These are phyloP conservation scores for Dactylonectria macrodidyma DNA, from an alignment of 2,329 filamentous ascomycete genomes.

Conservation along the genomic window DNA sequence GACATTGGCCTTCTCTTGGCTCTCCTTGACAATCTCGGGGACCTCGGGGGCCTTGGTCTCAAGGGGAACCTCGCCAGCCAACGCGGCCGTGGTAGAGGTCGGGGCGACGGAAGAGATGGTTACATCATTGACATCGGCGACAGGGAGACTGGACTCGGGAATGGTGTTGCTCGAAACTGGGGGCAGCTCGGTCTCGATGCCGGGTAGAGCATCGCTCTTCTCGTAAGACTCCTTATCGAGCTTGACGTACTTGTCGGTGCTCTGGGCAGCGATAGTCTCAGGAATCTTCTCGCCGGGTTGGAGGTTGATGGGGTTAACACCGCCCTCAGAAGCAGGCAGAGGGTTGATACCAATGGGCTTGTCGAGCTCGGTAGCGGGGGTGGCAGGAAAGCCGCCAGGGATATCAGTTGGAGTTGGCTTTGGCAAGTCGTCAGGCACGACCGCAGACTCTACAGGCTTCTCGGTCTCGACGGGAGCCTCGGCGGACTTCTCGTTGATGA, in stretches of 20 bases:
- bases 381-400: conserved; percentile 73
- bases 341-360: conserved; percentile 73
- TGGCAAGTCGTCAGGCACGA: conserved; percentile 26
- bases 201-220: conserved; percentile 77
- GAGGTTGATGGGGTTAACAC: conserved; percentile 85
- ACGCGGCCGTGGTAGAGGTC: conserved; percentile 75
- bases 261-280: conserved; percentile 76
- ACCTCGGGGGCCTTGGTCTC: conserved; percentile 62
- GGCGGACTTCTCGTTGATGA: conserved; percentile 26
- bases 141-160: conserved; percentile 86
- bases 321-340: conserved; percentile 73
- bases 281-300: conserved; percentile 87
- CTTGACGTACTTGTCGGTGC: conserved; percentile 79
- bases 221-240: conserved; percentile 91
- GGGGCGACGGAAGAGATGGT: conserved; percentile 68
- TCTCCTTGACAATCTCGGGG: conserved; percentile 75
- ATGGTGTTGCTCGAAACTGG: conserved; percentile 76
- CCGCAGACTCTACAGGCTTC: conserved; percentile 25
- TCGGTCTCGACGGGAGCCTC: conserved; percentile 9
- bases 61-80: conserved; percentile 78
- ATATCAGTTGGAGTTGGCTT: conserved; percentile 54
- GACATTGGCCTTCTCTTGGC: conserved; percentile 76
- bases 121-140: conserved; percentile 60
- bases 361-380: conserved; percentile 69
- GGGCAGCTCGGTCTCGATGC: conserved; percentile 66